Conservation (phyloP, 23 red algal genomes). For the Gracilaria domingensis region DNA sequence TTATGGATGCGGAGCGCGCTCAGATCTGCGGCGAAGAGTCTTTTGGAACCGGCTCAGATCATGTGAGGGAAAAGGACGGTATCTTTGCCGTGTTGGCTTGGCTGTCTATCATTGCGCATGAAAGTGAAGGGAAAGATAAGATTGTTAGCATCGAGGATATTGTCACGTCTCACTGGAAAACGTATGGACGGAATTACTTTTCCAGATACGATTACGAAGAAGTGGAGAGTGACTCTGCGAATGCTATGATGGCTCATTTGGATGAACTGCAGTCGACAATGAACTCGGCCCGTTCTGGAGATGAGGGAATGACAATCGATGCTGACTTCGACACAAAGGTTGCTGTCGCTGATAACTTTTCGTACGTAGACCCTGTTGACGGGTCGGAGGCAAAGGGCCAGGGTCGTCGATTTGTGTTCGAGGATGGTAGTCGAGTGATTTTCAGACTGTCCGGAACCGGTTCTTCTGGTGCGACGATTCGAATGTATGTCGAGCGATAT, state of each 20-base stretch:
- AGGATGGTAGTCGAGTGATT: conserved; percentile 81
- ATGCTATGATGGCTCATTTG: conserved; percentile 83
- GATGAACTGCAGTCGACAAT: conserved; percentile 34
- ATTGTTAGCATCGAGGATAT: conserved; percentile 87
- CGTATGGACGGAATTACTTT: conserved; percentile 93
- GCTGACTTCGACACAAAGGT: conserved; percentile 49
- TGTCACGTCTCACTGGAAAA: conserved; percentile 82
- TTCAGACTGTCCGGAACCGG: conserved; percentile 93
- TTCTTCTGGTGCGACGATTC: conserved; percentile 89
- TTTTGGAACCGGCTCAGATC: conserved; percentile 91
- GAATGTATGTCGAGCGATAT: conserved; percentile 95
- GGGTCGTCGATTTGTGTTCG: conserved; percentile 87
- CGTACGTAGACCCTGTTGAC: conserved; percentile 94
- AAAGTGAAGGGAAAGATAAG: conserved; percentile 74
- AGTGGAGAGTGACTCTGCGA: conserved; percentile 72
- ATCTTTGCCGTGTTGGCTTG: conserved; percentile 93
- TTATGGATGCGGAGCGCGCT: conserved; percentile 81
- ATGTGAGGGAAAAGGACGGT: conserved; percentile 99
- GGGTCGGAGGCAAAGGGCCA: conserved; percentile 81
- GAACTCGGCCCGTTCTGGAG: conserved; percentile 28
- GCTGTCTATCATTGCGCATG: conserved; percentile 85
- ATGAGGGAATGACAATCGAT: conserved; percentile 55
- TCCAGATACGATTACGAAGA: conserved; percentile 93
- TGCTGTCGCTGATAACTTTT: conserved; percentile 86
- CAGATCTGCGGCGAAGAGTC: conserved; percentile 98